phyloP scores from a whole-genome alignment of 1,139 yeast genomes.

The Debaryomyces robertsiae region DNA sequence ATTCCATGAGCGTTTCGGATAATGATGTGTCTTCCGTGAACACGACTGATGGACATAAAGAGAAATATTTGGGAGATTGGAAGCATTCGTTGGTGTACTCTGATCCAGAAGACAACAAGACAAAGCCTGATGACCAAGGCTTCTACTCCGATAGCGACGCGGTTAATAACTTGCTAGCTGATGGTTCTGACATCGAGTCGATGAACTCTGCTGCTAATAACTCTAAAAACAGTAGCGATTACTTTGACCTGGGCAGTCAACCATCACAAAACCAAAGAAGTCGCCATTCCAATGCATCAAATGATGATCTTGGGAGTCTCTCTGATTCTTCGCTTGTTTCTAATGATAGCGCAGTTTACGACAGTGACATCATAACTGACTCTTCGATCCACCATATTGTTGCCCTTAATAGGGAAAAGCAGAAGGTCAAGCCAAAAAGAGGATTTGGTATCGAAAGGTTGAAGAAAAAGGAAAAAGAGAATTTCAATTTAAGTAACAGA shows the following conservation, averaged over 20 bases:
- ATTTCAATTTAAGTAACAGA: conserved; percentile 40
- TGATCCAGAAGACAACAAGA: conserved; percentile 26
- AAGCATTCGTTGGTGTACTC: conserved; percentile 32
- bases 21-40: conserved; percentile 12
- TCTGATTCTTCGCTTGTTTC: conserved; percentile 29
- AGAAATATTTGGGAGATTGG: conserved; percentile 31
- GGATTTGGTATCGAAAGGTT: conserved; percentile 4
- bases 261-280: not conserved
- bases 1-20: conserved; percentile 18
- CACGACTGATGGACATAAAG: conserved; percentile 1
- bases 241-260: conserved; percentile 4
- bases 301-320: conserved; percentile 19
- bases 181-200: conserved; percentile 36
- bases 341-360: conserved; percentile 15
- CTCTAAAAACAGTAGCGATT: conserved; percentile 1
- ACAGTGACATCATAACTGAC: conserved; percentile 11
- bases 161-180: conserved; percentile 17
- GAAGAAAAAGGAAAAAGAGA: conserved; percentile 11
- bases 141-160: conserved; percentile 37
- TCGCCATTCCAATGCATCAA: not conserved
- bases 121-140: conserved; percentile 44
- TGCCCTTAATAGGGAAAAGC: conserved; percentile 3
- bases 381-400: conserved; percentile 1
- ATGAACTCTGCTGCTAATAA: conserved; percentile 9
- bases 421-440: conserved; percentile 8